Base-by-base conservation (phyloP, 108 stramenopile species). In the Nitzschia inconspicua region DNA sequence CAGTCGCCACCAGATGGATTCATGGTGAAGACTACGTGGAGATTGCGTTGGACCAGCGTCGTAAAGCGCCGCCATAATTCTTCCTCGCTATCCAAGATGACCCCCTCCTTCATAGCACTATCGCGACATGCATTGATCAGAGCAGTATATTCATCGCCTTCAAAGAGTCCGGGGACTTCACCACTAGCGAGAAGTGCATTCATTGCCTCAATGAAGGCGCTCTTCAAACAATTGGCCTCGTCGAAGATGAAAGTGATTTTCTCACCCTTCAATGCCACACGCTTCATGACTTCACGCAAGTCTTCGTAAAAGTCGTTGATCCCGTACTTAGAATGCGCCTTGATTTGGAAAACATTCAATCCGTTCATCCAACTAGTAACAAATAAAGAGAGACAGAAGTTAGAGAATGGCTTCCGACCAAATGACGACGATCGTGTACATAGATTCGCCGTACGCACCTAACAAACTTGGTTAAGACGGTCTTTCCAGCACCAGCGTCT, bases 121-220 rank as follows among this genome's bases (percentile, higher is more conserved):
- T 97, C 96, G 37, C 97, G 78, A 53, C 87, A 93, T 4, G 88
- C 85, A 44, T 80, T 79, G 80, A 99, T 93, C 11, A 99, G 82
- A 8, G 96, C 79, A 20, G 73, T 84, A 44, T 82, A 91, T 20
- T 98, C 99, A 30, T 99, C 98, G 13, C 96, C 99, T 66, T 98
- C 97, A 66, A 98, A 99, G n/a, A 99, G 84, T 35, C 99, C 99
- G 1, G 99, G 99, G 20, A 99, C 97, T 80, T 99, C 99, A 8
- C 99, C 99, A 49, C 88, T 89, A 0, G 99, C 99, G 25, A 99
- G 78, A 24, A 99, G 84, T 2, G 98, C 96, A 65, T 99, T 99
- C 97, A 99, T 99, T 5, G 97, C 95, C 68, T 99, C 99, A 48
- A 99, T 77, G 66, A 99, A 98, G 0, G 93, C 95, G 18, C 89